Evolutionary conservation across 2,329 filamentous ascomycete genomes (phyloP).

Genomic region (Pseudopyricularia javanii): DNA sequence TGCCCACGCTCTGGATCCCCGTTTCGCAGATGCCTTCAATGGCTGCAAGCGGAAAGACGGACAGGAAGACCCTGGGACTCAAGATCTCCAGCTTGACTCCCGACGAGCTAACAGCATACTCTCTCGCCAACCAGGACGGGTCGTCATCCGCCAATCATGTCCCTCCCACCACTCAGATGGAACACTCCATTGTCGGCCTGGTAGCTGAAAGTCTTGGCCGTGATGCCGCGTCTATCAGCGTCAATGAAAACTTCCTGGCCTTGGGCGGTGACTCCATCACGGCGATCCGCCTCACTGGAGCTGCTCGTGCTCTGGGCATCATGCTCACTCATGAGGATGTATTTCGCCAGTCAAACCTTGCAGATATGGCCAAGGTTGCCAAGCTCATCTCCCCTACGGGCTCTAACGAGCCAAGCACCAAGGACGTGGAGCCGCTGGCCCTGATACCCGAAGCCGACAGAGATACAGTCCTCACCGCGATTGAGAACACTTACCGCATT

Average conservation of each 20-base stretch:
- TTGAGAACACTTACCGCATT: not conserved
- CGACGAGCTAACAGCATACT: slow-evolving; percentile 2
- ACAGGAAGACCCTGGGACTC: not conserved
- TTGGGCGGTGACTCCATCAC: slow-evolving; percentile 24
- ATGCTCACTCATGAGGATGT: not conserved
- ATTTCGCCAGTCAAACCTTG: not conserved
- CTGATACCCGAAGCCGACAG: not conserved
- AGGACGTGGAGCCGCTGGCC: not conserved
- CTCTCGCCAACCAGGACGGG: slow-evolving; percentile 1
- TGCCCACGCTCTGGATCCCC: slow-evolving; percentile 12
- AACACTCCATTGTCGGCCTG: slow-evolving; percentile 6
- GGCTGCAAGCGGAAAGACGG: slow-evolving; percentile 13
- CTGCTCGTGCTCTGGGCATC: not conserved
- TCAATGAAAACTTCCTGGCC: slow-evolving; percentile 17
- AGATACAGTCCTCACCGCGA: not conserved
- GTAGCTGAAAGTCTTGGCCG: slow-evolving; percentile 6
- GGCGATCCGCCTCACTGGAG: slow-evolving; percentile 24
- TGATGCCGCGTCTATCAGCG: slow-evolving; percentile 7
- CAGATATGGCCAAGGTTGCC: not conserved
- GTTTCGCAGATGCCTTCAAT: slow-evolving; percentile 8
- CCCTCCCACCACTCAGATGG: slow-evolving; percentile 5
- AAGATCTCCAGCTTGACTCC: not conserved
- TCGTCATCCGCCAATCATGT: not conserved
- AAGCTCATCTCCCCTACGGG: not conserved
- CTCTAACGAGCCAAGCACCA: not conserved